Conservation (phyloP, 495 filamentous ascomycete genomes). For the Penicillium coprophilum region DNA sequence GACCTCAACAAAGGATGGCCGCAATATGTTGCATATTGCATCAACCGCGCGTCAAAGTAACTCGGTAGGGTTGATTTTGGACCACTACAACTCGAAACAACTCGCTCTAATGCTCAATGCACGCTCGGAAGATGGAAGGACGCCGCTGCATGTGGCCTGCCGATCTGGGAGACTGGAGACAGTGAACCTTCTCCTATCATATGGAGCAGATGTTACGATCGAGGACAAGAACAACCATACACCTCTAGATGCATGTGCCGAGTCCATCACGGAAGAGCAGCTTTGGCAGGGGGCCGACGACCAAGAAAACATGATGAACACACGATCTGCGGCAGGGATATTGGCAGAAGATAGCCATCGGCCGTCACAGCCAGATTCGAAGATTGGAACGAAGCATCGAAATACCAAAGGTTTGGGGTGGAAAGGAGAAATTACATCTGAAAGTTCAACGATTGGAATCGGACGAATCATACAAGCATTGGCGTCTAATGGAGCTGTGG, state of each 20-base stretch:
- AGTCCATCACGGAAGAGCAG: conserved; percentile 10
- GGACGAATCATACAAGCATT: conserved; percentile 10
- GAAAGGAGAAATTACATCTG: conserved; percentile 19
- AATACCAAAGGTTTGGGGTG: conserved; percentile 11
- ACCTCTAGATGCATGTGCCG: conserved; percentile 17
- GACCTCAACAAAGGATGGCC: conserved; percentile 26
- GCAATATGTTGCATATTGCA: conserved; percentile 43
- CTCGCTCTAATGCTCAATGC: conserved; percentile 20
- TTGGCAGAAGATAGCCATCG: conserved; percentile 2
- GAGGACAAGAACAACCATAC: conserved; percentile 1
- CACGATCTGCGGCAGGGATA: conserved; percentile 6
- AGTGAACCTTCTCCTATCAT: conserved; percentile 32
- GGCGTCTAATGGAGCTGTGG: conserved; percentile 5
- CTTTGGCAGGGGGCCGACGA: conserved; percentile 13
- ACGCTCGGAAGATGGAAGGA: conserved; percentile 15
- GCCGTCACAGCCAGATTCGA: neutral
- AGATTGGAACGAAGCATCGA: neutral
- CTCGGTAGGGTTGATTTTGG: conserved; percentile 38
- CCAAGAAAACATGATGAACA: conserved; percentile 10
- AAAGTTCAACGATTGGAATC: conserved; percentile 6
- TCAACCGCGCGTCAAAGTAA: conserved; percentile 35
- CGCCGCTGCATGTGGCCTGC: conserved; percentile 40
- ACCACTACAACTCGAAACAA: conserved; percentile 14
- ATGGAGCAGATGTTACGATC: conserved; percentile 29
- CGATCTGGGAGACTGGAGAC: conserved; percentile 36